A percentile compares a stretch with the other conserved stretches of the same genome.
Evolutionary conservation across 345 rosid species (phyloP).

Genomic region (Arabidopsis suecica): DNA sequence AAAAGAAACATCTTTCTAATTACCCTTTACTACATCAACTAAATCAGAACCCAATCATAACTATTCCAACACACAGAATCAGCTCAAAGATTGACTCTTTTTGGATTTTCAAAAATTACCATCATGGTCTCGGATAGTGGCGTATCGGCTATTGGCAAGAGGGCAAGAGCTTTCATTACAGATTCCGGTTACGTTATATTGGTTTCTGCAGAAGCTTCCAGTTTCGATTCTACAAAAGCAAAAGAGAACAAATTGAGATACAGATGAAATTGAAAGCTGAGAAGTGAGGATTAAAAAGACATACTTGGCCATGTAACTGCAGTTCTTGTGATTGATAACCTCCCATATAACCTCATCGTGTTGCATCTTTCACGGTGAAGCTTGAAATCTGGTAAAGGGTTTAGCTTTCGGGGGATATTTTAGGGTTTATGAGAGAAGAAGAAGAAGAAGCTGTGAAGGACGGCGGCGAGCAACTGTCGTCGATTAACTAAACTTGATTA

Average conservation of each 20-base stretch:
- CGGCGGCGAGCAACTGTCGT: slow-evolving; percentile 10
- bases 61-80: not conserved
- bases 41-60: not conserved
- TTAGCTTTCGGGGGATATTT: not conserved
- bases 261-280: not conserved
- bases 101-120: slow-evolving; percentile 46
- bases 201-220: slow-evolving; percentile 90
- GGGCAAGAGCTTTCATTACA: slow-evolving; percentile 98
- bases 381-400: not conserved
- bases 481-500: not conserved
- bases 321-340: slow-evolving; percentile 91
- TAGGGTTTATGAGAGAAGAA: slow-evolving; percentile 28
- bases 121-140: slow-evolving; percentile 90
- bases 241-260: not conserved
- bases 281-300: not conserved
- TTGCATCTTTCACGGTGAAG: slow-evolving; percentile 59
- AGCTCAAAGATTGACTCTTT: slow-evolving; percentile 5
- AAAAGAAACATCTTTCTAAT: not conserved
- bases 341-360: slow-evolving; percentile 98
- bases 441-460: not conserved
- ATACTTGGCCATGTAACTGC: slow-evolving; percentile 97
- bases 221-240: slow-evolving; percentile 66
- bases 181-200: slow-evolving; percentile 88
- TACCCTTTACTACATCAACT: not conserved
- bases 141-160: slow-evolving; percentile 94